Conservation (phyloP, 352 stramenopile species). For the Pythium utonaiense region DNA sequence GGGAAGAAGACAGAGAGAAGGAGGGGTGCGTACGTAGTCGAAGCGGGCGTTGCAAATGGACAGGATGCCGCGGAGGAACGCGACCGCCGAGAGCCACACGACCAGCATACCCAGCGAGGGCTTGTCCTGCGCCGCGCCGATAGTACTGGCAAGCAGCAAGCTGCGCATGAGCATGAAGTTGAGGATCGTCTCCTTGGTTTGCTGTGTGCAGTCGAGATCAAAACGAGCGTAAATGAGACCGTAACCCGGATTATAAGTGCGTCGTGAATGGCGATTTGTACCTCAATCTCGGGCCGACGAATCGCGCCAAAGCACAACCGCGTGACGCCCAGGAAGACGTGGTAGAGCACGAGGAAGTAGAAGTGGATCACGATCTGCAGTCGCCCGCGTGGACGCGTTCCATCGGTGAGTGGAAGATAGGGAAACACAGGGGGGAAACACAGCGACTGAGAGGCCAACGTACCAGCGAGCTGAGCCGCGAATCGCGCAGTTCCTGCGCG, state of each 20-base stretch:
- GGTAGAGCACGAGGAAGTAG: constrained; percentile 65
- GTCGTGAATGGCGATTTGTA: constrained; percentile 3
- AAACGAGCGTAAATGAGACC: background rate
- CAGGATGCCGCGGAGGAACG: constrained; percentile 58
- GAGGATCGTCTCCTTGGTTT: constrained; percentile 79
- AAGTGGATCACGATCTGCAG: constrained; percentile 66
- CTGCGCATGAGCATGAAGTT: constrained; percentile 74
- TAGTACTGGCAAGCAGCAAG: constrained; percentile 66
- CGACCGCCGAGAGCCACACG: constrained; percentile 59
- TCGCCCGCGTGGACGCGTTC: background rate
- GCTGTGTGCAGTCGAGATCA: constrained; percentile 26
- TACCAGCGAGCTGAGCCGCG: constrained; percentile 55
- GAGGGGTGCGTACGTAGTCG: constrained; percentile 50
- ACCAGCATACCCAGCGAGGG: constrained; percentile 48
- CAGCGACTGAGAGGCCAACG: background rate
- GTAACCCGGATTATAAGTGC: background rate
- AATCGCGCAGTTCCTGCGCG: constrained; percentile 41
- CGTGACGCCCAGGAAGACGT: constrained; percentile 53
- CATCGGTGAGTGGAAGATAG: background rate
- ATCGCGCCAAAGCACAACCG: constrained; percentile 42
- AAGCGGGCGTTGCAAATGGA: constrained; percentile 61
- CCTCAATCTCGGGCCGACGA: constrained; percentile 51
- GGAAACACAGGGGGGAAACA: background rate
- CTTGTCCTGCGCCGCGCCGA: constrained; percentile 37
- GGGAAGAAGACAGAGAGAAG: no score